Evolutionary conservation across 108 stramenopile genomes (phyloP).

Genomic region (Epipyxis sp.): DNA sequence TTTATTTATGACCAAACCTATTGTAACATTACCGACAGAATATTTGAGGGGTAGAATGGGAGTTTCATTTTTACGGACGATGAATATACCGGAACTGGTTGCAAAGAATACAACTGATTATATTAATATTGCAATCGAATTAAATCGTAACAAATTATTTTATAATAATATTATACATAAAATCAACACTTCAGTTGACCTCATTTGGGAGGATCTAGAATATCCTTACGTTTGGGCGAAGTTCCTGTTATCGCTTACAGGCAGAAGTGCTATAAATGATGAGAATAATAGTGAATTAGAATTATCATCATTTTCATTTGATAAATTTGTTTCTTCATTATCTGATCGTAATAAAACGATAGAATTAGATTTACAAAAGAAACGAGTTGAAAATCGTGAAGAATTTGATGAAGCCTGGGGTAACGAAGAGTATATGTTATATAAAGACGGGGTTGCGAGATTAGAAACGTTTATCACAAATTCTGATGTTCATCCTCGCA

Average conservation of each 20-base stretch:
- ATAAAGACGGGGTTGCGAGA: too few species aligned
- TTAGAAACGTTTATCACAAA: too few species aligned
- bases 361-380: too few species aligned
- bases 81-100: conserved; percentile 35
- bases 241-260: conserved; percentile 19
- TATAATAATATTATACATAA: background rate
- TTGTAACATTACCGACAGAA: conserved; percentile 59
- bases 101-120: conserved; percentile 19
- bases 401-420: too few species aligned
- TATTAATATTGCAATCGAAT: conserved; percentile 34
- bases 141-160: conserved; percentile 22
- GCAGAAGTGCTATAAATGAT: too few species aligned
- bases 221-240: conserved; percentile 35
- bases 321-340: too few species aligned
- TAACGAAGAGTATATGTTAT: too few species aligned
- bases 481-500: too few species aligned
- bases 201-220: conserved; percentile 35
- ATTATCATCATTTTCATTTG: too few species aligned
- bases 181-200: background rate
- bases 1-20: conserved; percentile 51
- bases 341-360: too few species aligned
- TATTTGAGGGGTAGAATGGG: conserved; percentile 67
- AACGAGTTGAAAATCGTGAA: too few species aligned
- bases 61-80: conserved; percentile 42
- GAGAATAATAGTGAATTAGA: too few species aligned